These are phyloP conservation scores for Microsporum ferrugineum DNA, from an alignment of 2,329 filamentous ascomycete species.

Conservation along the genomic window DNA sequence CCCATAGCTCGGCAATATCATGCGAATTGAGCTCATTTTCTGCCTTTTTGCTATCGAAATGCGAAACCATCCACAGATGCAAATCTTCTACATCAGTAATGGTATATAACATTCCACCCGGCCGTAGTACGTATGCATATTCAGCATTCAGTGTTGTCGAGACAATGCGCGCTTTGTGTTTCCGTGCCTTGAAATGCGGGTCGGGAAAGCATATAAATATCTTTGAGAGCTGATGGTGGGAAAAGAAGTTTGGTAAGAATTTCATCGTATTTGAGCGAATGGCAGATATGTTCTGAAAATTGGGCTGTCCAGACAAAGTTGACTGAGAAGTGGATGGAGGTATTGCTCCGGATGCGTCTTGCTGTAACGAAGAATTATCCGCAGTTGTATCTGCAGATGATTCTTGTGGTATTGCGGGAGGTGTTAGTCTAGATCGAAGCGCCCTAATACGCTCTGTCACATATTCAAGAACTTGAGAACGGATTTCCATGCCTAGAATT, in stretches of 20 bases:
- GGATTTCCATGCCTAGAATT: conserved; percentile 74
- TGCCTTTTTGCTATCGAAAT: conserved; percentile 55
- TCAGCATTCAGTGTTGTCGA: conserved; percentile 79
- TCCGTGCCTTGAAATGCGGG: conserved; percentile 92
- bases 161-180: conserved; percentile 94
- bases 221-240: conserved; percentile 65
- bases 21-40: conserved; percentile 61
- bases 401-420: conserved; percentile 17
- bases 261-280: conserved; percentile 96
- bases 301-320: conserved; percentile 8
- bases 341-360: neutral
- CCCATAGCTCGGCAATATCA: conserved; percentile 51
- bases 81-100: conserved; percentile 96
- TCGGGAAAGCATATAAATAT: conserved; percentile 98
- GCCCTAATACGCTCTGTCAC: conserved; percentile 80
- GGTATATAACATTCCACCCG: conserved; percentile 82
- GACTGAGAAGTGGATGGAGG: neutral
- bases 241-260: conserved; percentile 97
- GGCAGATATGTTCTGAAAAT: conserved; percentile 78
- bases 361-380: conserved; percentile 4
- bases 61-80: conserved; percentile 83
- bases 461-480: conserved; percentile 78
- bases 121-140: conserved; percentile 76
- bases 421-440: conserved; percentile 45
- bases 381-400: neutral